phyloP scores from a whole-genome alignment of 257 asterid species.

The Leptodermis oblonga region DNA sequence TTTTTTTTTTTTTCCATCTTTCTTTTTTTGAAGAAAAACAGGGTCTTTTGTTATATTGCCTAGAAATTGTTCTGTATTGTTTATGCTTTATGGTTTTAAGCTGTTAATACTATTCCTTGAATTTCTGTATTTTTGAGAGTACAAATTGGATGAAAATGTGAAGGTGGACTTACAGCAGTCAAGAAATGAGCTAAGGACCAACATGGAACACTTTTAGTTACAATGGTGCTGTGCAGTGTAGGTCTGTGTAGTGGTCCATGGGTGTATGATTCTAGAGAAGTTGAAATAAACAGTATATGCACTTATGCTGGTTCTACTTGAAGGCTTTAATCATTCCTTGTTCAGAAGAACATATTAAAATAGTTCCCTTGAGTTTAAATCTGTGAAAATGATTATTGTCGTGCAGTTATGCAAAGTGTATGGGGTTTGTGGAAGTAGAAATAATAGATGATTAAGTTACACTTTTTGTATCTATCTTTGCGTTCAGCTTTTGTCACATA shows the following conservation, averaged over 20 bases:
- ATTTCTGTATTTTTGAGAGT: background rate
- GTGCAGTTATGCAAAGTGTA: background rate
- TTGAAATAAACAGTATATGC: background rate
- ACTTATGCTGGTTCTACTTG: background rate
- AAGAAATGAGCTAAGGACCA: background rate
- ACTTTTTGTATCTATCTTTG: background rate
- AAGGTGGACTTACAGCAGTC: background rate
- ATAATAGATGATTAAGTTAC: background rate
- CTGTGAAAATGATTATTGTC: background rate
- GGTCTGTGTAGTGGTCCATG: background rate
- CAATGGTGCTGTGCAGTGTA: background rate
- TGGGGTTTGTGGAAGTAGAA: background rate
- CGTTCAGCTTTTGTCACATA: background rate
- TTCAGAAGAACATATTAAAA: background rate
- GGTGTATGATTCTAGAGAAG: background rate
- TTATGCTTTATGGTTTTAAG: no score
- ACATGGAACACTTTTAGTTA: background rate
- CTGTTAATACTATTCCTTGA: background rate
- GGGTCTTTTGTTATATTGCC: no score
- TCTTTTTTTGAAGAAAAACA: no score
- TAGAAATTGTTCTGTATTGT: no score
- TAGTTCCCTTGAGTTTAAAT: background rate
- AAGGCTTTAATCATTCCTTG: background rate
- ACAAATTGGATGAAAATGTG: background rate
- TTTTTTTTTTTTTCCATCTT: no score